Evolutionary conservation across 2,329 filamentous ascomycete species (phyloP).

Genomic region (Trichoderma sp.): DNA sequence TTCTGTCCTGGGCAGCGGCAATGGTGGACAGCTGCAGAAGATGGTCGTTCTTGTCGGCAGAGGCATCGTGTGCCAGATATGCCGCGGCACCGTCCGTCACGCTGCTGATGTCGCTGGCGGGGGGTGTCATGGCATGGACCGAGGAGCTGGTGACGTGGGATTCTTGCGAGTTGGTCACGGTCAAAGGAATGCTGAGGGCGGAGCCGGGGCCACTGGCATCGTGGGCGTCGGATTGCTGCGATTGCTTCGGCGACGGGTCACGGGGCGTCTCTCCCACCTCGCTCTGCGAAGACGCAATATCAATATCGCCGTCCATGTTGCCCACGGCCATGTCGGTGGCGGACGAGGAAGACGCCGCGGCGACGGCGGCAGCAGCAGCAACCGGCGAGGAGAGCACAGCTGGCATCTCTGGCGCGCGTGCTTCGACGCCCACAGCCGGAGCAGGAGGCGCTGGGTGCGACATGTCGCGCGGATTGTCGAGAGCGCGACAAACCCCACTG

Average conservation of each 20-base stretch:
- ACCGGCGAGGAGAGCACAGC: slow-evolving; percentile 10
- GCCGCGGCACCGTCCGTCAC: slow-evolving; percentile 15
- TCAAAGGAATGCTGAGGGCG: slow-evolving; percentile 22
- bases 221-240: not conserved
- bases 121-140: slow-evolving; percentile 31
- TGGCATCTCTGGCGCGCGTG: slow-evolving; percentile 3
- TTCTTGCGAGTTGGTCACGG: slow-evolving; percentile 28
- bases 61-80: slow-evolving; percentile 20
- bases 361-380: not conserved
- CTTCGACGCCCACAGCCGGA: slow-evolving; percentile 4
- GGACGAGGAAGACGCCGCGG: slow-evolving; percentile 2
- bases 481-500: slow-evolving; percentile 22
- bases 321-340: slow-evolving; percentile 17
- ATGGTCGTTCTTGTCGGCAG: slow-evolving; percentile 49
- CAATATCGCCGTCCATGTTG: not conserved
- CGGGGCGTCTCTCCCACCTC: slow-evolving; percentile 7
- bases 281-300: slow-evolving; percentile 2
- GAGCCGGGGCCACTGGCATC: slow-evolving; percentile 19
- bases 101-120: slow-evolving; percentile 27
- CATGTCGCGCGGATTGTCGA: slow-evolving; percentile 20
- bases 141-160: slow-evolving; percentile 29
- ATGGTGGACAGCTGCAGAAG: slow-evolving; percentile 57
- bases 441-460: slow-evolving; percentile 19
- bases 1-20: slow-evolving; percentile 52
- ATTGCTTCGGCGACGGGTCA: slow-evolving; percentile 7